These are phyloP conservation scores for Rhodocollybia butyracea DNA, from an alignment of 768 basidiomycete genomes.

Conservation along the genomic window DNA sequence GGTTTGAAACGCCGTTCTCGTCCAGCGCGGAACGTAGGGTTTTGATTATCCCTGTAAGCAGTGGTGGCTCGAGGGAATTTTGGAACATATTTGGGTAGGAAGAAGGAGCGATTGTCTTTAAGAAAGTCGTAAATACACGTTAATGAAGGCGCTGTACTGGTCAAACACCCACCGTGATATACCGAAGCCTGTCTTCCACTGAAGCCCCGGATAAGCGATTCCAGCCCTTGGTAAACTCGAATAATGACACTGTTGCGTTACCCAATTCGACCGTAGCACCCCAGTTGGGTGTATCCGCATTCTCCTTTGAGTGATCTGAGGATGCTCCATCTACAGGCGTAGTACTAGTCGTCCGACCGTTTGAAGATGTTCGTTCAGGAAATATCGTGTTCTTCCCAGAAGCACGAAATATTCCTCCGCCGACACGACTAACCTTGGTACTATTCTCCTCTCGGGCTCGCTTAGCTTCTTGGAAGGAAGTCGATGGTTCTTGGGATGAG, in stretches of 20 bases:
- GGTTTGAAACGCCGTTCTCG: neutral
- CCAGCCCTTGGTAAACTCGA: slow-evolving; percentile 67
- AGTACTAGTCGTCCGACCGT: slow-evolving; percentile 1
- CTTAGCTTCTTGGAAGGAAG: slow-evolving; percentile 58
- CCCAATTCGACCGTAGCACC: slow-evolving; percentile 1
- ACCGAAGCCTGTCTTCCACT: slow-evolving; percentile 48
- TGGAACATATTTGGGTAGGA: slow-evolving; percentile 63
- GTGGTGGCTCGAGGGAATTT: slow-evolving; percentile 62
- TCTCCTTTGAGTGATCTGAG: neutral
- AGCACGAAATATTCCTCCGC: slow-evolving; percentile 71
- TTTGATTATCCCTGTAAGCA: slow-evolving; percentile 56
- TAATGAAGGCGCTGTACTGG: neutral
- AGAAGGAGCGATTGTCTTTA: slow-evolving; percentile 52
- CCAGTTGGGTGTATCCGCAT: neutral
- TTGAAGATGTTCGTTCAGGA: slow-evolving; percentile 25
- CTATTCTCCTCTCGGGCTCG: slow-evolving; percentile 46
- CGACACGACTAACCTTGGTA: slow-evolving; percentile 36
- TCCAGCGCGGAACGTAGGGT: slow-evolving; percentile 16
- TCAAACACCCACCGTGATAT: slow-evolving; percentile 49
- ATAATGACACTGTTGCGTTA: slow-evolving; percentile 39
- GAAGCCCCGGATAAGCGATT: slow-evolving; percentile 28
- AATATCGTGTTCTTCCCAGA: slow-evolving; percentile 63
- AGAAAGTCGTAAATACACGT: neutral
- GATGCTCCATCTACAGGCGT: slow-evolving; percentile 7
- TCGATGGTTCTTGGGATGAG: neutral